Conservation (phyloP, 441 rosid genomes). For the Aleurites moluccanus region DNA sequence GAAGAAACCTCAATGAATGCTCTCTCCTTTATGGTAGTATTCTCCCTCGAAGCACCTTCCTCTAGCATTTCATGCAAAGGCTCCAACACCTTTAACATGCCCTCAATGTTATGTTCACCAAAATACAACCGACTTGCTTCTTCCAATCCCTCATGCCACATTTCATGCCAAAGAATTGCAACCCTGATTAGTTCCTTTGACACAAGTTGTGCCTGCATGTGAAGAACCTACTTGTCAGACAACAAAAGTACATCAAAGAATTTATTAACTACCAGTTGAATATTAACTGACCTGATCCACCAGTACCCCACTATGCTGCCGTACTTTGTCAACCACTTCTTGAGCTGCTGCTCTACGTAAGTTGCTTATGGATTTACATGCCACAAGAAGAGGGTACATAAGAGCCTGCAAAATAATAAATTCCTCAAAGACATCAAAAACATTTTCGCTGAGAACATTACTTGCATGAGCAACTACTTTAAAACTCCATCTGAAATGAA, state of each 20-base stretch:
- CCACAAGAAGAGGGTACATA: constrained; percentile 99
- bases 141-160: constrained; percentile 98
- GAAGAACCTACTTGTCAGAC: constrained; percentile 18
- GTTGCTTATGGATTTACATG: constrained; percentile 97
- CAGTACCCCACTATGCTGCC: constrained; percentile 91
- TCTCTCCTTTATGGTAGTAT: constrained; percentile 82
- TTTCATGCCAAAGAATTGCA: constrained; percentile 99
- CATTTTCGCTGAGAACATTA: background rate
- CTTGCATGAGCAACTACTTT: background rate
- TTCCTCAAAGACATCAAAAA: background rate
- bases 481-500: background rate
- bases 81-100: constrained; percentile 94
- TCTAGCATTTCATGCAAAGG: constrained; percentile 94
- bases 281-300: constrained; percentile 79
- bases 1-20: constrained; percentile 89
- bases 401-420: constrained; percentile 66
- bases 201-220: constrained; percentile 88
- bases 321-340: constrained; percentile 98
- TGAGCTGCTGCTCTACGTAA: constrained; percentile 94
- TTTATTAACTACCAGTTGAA: constrained; percentile 8
- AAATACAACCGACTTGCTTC: constrained; percentile 99
- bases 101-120: constrained; percentile 98
- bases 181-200: constrained; percentile 94
- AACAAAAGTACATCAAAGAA: constrained; percentile 15
- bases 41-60: constrained; percentile 84